phyloP scores from a whole-genome alignment of 2,329 filamentous ascomycete genomes.

The Didymella keratinophila region DNA sequence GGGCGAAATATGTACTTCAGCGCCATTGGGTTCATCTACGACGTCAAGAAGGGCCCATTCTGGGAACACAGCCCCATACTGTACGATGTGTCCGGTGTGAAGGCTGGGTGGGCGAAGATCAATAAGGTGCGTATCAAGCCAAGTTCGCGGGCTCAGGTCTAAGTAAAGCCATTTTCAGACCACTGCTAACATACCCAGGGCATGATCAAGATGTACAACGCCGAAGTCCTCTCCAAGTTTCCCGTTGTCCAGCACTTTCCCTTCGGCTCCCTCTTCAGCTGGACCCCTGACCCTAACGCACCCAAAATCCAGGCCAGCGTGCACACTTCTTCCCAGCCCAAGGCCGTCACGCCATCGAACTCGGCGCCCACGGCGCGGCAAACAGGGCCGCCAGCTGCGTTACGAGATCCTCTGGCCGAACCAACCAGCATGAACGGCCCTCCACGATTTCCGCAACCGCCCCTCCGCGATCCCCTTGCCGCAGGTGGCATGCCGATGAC shows the following conservation, averaged over 20 bases:
- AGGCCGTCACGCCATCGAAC: conserved; percentile 28
- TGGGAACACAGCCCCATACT: conserved; percentile 94
- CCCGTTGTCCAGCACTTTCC: conserved; percentile 94
- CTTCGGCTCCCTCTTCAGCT: conserved; percentile 59
- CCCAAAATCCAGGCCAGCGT: conserved; percentile 41
- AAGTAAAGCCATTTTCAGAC: not conserved
- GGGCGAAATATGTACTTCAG: conserved; percentile 81
- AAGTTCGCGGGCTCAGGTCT: not conserved
- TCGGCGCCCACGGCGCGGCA: conserved; percentile 31
- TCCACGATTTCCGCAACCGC: not conserved
- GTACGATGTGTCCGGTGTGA: conserved; percentile 91
- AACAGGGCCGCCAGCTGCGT: conserved; percentile 26
- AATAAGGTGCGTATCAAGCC: conserved; percentile 63
- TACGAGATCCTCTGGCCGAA: conserved; percentile 40
- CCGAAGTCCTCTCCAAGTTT: conserved; percentile 94
- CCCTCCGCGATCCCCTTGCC: conserved; percentile 11
- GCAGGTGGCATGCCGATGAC: conserved; percentile 13
- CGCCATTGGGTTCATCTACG: conserved; percentile 94
- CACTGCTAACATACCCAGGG: conserved; percentile 62
- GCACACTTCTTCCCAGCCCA: conserved; percentile 49
- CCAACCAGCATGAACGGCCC: not conserved
- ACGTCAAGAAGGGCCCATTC: conserved; percentile 95
- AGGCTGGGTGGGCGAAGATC: conserved; percentile 93
- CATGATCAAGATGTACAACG: conserved; percentile 99
- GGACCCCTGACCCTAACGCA: conserved; percentile 56